Evolutionary conservation across 164 flowering plant genomes (phyloP), one percentile per base, ranked within the genome.

Genomic region (Platanus orientalis): DNA sequence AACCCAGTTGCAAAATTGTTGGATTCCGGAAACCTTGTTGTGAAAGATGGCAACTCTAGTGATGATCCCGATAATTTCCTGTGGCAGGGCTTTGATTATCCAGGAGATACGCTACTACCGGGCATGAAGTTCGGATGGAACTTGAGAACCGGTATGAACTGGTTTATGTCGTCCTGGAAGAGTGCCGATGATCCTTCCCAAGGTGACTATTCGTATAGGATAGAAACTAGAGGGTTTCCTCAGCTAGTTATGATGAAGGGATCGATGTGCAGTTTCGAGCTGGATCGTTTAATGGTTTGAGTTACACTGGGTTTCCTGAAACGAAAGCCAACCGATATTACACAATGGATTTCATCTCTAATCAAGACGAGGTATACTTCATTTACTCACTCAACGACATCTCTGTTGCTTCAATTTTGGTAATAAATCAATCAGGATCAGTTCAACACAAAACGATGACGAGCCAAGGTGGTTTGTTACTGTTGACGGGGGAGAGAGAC

Each of bases 81-180:
- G 29, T 81, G 85, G 85, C 81, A 79, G 70, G 75, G 85, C 25
- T 81, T 79, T 50, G 81, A 81, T 67, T 60, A 74, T 23, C 74
- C 72, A 0, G 7, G 63, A 2, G 65, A 79, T 39, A 77, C 75
- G 0, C 13, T 67, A 0, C 45, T 68, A 4, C 69, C 72, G 3
- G 62, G 61, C 2, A 68, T 64, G 76, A 68, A 68, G 48, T 20
- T 68, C 0, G 72, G 75, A 14, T 24, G 14, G 62, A 55, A 63
- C 26, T 27, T 54, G 14, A 48, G 25, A 1, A 68, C 68, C 9
- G 71, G 75, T 23, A 4, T 32, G 27, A 29, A 30, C 26, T 25
- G 55, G 42, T 13, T 11, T 36, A 19, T 62, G 17, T 30, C 65
- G 21, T 39, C 58, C 10, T 52, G 66, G 58, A 62, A 52, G 32